phyloP scores from a whole-genome alignment of 1,284 basidiomycete genomes.

The Apiotrichum gracile region DNA sequence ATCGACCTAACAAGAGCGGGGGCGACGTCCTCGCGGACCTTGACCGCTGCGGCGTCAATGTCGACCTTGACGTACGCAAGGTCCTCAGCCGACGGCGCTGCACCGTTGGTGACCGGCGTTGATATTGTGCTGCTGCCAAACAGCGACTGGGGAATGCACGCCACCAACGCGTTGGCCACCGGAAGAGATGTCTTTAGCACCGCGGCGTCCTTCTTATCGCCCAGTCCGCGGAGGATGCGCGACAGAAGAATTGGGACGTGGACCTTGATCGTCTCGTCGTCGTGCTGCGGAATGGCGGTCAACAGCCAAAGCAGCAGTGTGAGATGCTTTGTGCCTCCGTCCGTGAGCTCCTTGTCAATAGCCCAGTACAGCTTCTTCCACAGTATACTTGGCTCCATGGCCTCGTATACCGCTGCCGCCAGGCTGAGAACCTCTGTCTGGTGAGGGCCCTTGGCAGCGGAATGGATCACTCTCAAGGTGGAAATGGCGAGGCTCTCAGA shows the following conservation, averaged over 20 bases:
- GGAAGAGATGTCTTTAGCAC: not conserved
- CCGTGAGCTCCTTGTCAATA: slow-evolving; percentile 48
- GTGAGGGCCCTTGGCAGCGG: slow-evolving; percentile 3
- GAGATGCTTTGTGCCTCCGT: slow-evolving; percentile 21
- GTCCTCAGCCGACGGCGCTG: not conserved
- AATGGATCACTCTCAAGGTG: slow-evolving; percentile 43
- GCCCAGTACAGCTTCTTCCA: slow-evolving; percentile 68
- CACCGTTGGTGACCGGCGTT: not conserved
- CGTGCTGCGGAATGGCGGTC: slow-evolving; percentile 48
- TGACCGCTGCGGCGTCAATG: not conserved
- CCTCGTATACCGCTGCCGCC: slow-evolving; percentile 84
- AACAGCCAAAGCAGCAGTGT: slow-evolving; percentile 48
- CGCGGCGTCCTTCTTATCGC: slow-evolving; percentile 1
- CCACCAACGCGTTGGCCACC: slow-evolving; percentile 8
- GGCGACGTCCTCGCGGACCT: slow-evolving; percentile 10
- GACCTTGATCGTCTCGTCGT: slow-evolving; percentile 46
- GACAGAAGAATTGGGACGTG: slow-evolving; percentile 28
- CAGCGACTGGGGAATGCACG: slow-evolving; percentile 1
- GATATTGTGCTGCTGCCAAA: slow-evolving; percentile 1
- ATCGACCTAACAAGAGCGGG: slow-evolving; percentile 18
- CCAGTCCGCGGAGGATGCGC: slow-evolving; percentile 7
- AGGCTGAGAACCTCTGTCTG: slow-evolving; percentile 65
- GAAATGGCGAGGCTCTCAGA: slow-evolving; percentile 75
- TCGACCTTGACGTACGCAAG: slow-evolving; percentile 2
- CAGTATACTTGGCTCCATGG: slow-evolving; percentile 78